A percentile compares a stretch with the other conserved stretches of the same genome.
Evolutionary conservation across 306 rosid genomes (phyloP).

Genomic region (Corylus avellana): DNA sequence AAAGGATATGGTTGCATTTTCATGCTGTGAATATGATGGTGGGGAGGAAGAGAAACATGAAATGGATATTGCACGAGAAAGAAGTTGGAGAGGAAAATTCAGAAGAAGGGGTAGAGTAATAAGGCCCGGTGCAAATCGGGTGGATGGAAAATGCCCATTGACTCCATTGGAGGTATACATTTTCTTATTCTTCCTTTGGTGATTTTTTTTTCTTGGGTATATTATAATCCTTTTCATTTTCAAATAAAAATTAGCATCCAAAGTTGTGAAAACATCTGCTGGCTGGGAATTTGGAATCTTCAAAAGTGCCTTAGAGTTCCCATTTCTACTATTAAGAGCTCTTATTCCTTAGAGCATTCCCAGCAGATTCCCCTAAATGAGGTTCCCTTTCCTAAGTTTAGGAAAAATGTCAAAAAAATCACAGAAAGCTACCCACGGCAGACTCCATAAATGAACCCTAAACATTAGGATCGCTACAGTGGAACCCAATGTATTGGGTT

Average conservation of each 20-base stretch:
- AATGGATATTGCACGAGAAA: conserved; percentile 96
- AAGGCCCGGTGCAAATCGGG: conserved; percentile 89
- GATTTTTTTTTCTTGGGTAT: background rate
- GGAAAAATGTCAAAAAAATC: too few relatives aligned
- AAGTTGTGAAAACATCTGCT: background rate
- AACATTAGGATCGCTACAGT: too few relatives aligned
- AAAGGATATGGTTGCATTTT: conserved; percentile 99
- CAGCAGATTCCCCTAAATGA: too few relatives aligned
- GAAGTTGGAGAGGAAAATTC: conserved; percentile 99
- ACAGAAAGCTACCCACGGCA: too few relatives aligned
- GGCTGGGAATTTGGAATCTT: background rate
- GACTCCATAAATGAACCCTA: too few relatives aligned
- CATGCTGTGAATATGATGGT: conserved; percentile 94
- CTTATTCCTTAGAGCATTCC: background rate
- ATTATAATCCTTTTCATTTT: background rate
- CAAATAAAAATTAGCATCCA: background rate
- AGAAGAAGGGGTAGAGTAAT: conserved; percentile 78
- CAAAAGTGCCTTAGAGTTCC: background rate
- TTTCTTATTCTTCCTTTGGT: conserved; percentile 5
- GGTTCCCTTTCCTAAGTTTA: too few relatives aligned
- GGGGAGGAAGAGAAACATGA: conserved; percentile 92
- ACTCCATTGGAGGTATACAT: conserved; percentile 84
- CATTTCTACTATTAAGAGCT: background rate
- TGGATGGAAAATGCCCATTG: conserved; percentile 94
- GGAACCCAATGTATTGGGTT: too few relatives aligned